Evolutionary conservation across 805 yeast species (phyloP), one percentile per base, ranked within the genome.

Genomic region (Monosporozyma siamensis): DNA sequence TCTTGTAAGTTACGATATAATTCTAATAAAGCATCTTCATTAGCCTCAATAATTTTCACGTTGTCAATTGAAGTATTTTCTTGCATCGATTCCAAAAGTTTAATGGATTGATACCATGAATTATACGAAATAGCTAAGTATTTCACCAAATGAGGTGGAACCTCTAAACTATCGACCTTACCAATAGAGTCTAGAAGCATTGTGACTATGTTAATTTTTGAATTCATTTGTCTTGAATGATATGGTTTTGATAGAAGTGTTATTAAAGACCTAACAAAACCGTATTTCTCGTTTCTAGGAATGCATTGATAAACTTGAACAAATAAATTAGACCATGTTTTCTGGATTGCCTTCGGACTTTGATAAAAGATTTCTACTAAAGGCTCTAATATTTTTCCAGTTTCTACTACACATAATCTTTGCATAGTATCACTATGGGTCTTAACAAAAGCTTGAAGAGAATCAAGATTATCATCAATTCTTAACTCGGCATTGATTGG

Each of bases 81-180:
- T 46, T 73, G 72, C 32, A 85, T 77, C 22, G 78, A 76, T 53
- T 92, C 98, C 44, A 92, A 64, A n/a, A 87, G 74, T 42, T 82
- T 77, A 34, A 94, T 77, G 6, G 95, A 84, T 39, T 86, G 82
- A 52, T 87, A 82, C 96, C 97, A 90, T 1, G 95, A 82, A 58
- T 86, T 80, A 60, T 82, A 92, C 44, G 89, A 82, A 43, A 79
- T 71, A 5, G 95, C 96, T 26, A 92, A 66, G 51, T 87, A 88
- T 58, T 89, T 92, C 27, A 89, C 79, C 34, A 95, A 71, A 61
- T 90, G 95, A 2, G 99, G 97, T 3, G 99, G 98, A 15, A 94
- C 65, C 48, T 84, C 95, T 8, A 87, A 59, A 8, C 71, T 77
- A 8, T 79, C 77, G 48, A 94, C 80, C 46, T 70, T 67, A 1